Evolutionary conservation across 2,329 filamentous ascomycete genomes (phyloP).

Genomic region (Didymella glomerata): DNA sequence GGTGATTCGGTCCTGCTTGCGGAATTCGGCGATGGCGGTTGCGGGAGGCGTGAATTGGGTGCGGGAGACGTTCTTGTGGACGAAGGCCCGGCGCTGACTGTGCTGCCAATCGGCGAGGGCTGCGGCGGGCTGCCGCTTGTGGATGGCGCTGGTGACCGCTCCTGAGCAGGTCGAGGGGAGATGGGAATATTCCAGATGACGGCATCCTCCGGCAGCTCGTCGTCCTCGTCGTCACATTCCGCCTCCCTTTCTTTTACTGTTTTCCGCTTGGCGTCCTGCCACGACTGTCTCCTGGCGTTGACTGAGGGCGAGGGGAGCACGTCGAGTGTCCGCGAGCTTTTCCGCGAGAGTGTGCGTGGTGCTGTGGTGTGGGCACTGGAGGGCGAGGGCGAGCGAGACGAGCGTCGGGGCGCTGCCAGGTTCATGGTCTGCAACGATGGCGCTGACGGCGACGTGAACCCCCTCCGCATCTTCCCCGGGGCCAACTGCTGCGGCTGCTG

Average conservation of each 20-base stretch:
- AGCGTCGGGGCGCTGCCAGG: slow-evolving; percentile 44
- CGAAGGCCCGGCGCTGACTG: slow-evolving; percentile 25
- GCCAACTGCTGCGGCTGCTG: slow-evolving; percentile 51
- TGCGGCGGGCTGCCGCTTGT: slow-evolving; percentile 42
- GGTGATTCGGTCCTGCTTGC: slow-evolving; percentile 35
- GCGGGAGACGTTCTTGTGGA: slow-evolving; percentile 41
- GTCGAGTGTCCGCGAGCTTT: slow-evolving; percentile 45
- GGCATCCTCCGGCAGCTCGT: slow-evolving; percentile 78
- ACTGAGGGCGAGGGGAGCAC: slow-evolving; percentile 40
- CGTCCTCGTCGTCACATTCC: slow-evolving; percentile 78
- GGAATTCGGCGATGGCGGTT: slow-evolving; percentile 34
- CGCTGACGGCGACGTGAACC: slow-evolving; percentile 52
- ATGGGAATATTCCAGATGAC: slow-evolving; percentile 84
- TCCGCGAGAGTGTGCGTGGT: slow-evolving; percentile 45
- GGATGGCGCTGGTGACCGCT: slow-evolving; percentile 51
- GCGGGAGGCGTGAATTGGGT: slow-evolving; percentile 31
- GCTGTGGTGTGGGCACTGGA: slow-evolving; percentile 38
- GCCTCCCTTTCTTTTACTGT: slow-evolving; percentile 74
- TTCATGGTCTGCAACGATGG: slow-evolving; percentile 45
- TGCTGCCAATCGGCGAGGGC: slow-evolving; percentile 30
- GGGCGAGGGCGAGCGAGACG: slow-evolving; percentile 50
- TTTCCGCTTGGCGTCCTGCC: slow-evolving; percentile 73
- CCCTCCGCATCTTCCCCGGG: slow-evolving; percentile 52
- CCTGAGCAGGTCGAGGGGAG: slow-evolving; percentile 64
- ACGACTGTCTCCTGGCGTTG: slow-evolving; percentile 60